Base-by-base conservation (phyloP, 768 basidiomycete genomes). In the Russula earlei region DNA sequence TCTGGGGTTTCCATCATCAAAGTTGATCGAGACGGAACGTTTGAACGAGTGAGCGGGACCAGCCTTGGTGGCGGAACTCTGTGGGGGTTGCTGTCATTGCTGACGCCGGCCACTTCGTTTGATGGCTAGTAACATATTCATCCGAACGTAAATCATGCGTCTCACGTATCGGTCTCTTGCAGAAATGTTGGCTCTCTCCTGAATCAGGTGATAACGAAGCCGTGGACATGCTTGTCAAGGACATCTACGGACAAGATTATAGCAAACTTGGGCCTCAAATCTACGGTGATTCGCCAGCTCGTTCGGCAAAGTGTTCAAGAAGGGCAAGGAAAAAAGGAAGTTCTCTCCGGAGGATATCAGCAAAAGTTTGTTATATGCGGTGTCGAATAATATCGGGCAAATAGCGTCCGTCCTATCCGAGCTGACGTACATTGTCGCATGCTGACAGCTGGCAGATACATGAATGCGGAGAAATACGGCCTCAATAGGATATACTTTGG, bases 381-480 rank as follows among this genome's bases (percentile, higher is more conserved):
- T 99, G 59, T 94, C 91, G 64, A 99, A 99, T 73, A 99, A 99
- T 70, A 99, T 99, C 63, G 96, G 96, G 15, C 96, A 99, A 71
- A 97, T 99, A 73, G 96, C 96, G 95, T 99, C 71, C 69, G 93
- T 86, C 43, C 37, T 43, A 38, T 57, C 62, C 53, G 40, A 9
- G 10, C 5, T 43, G 54, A n/a, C 24, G 10, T 1, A 24, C 31
- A 25, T 20, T 24, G 29, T 38, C 25, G 42, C 27, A 19, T 43
- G 34, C 55, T 63, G 62, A 67, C 62, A 12, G 31, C 15, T n/a
- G n/a, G 31, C 67, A 95, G 91, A 45, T 97, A 93, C 71, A 98
- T 99, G 96, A 98, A 99, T 68, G 96, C 96, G 54, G 96, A 98
- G 69, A 98, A 98, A 74, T 96, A 98, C 69, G 85, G 89, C 63